These are phyloP conservation scores for Selaginella tamariscina DNA, from an alignment of 75 land plant genomes.

Conservation along the genomic window DNA sequence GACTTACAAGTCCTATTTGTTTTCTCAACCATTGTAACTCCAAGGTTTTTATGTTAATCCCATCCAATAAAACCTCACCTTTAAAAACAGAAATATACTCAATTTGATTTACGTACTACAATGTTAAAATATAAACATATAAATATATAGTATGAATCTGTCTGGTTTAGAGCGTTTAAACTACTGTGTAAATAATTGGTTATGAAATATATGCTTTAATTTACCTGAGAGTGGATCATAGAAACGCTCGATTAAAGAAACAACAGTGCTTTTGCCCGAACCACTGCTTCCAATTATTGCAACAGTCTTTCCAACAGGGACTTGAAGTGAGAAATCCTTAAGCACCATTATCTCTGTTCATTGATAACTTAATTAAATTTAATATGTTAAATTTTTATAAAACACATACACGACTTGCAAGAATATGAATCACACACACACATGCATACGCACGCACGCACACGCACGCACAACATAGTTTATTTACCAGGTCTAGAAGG, in stretches of 20 bases:
- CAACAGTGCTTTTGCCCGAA: slow-evolving; percentile 67
- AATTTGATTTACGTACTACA: neutral
- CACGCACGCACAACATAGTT: too few relatives aligned
- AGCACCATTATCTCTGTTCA: slow-evolving; percentile 27
- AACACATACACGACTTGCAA: too few relatives aligned
- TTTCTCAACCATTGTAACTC: slow-evolving; percentile 51
- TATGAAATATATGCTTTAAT: neutral
- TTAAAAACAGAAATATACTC: neutral
- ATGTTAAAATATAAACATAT: neutral
- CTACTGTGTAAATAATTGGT: neutral
- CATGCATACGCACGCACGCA: too few relatives aligned
- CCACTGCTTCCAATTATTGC: slow-evolving; percentile 73
- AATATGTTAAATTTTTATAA: too few relatives aligned
- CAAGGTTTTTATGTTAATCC: slow-evolving; percentile 37
- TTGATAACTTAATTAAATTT: too few relatives aligned
- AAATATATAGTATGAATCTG: slow-evolving; percentile 11
- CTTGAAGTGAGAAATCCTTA: slow-evolving; percentile 38
- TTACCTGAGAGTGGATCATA: slow-evolving; percentile 52
- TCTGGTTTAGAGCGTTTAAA: too few relatives aligned
- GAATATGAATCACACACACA: too few relatives aligned
- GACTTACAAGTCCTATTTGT: slow-evolving; percentile 63
- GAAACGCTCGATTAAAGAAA: slow-evolving; percentile 60
- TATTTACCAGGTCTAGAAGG: slow-evolving; percentile 56
- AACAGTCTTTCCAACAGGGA: slow-evolving; percentile 45
- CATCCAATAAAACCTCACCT: slow-evolving; percentile 55